phyloP scores from a whole-genome alignment of 306 rosid species.

The Vigna trinervia region DNA sequence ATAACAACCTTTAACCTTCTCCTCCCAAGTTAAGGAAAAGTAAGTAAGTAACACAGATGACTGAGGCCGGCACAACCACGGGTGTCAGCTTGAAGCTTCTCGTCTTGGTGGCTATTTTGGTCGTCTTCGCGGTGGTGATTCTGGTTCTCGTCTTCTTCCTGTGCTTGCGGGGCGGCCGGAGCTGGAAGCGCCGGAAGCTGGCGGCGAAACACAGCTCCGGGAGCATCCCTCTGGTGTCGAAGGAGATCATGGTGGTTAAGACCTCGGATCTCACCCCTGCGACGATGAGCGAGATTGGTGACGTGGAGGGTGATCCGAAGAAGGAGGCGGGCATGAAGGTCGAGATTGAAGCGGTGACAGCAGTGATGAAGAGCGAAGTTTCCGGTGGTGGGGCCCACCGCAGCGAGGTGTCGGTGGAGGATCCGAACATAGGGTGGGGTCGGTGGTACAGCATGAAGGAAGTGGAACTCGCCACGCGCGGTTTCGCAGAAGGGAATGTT shows the following conservation, averaged over 20 bases:
- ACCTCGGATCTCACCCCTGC: conserved; percentile 49
- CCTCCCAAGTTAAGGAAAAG: too few relatives aligned
- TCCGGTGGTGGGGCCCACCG: conserved; percentile 54
- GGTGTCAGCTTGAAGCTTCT: conserved; percentile 58
- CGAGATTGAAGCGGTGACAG: conserved; percentile 38
- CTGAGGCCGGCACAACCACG: conserved; percentile 47
- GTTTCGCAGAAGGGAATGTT: conserved; percentile 70
- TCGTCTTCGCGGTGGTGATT: conserved; percentile 45
- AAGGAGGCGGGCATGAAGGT: conserved; percentile 44
- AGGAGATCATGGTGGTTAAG: conserved; percentile 78
- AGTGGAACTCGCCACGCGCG: conserved; percentile 77
- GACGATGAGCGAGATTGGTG: conserved; percentile 42
- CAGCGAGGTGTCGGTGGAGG: conserved; percentile 55
- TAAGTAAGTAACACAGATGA: conserved; percentile 43
- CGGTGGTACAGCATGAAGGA: conserved; percentile 86
- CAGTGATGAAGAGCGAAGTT: conserved; percentile 40
- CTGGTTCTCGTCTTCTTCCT: conserved; percentile 60
- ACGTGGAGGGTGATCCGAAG: conserved; percentile 36
- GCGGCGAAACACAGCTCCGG: conserved; percentile 82
- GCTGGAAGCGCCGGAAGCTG: conserved; percentile 47
- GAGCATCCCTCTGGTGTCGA: conserved; percentile 72
- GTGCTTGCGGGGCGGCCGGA: conserved; percentile 57
- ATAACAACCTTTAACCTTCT: neutral
- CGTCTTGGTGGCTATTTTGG: conserved; percentile 54
- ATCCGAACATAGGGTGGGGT: conserved; percentile 89